Conservation (phyloP, 345 rosid genomes). For the Kernera saxatilis region DNA sequence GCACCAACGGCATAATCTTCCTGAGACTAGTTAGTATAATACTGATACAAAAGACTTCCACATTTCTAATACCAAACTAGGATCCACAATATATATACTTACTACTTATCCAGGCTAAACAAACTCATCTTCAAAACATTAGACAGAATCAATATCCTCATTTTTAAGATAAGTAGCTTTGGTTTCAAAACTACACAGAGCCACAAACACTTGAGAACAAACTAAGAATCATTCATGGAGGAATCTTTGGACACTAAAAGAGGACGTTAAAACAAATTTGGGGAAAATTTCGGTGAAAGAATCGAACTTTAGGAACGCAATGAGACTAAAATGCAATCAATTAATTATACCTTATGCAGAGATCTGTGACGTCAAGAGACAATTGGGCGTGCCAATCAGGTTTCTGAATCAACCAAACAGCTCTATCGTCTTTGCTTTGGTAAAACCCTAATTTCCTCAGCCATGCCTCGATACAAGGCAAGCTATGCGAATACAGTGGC, state of each 20-base stretch:
- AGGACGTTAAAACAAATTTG: neutral
- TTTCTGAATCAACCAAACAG: constrained; percentile 71
- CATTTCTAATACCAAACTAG: neutral
- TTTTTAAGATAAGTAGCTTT: neutral
- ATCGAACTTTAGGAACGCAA: neutral
- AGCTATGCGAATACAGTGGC: constrained; percentile 86
- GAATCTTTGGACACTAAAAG: neutral
- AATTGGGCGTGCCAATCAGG: constrained; percentile 87
- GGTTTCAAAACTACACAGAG: neutral
- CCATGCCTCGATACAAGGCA: constrained; percentile 95
- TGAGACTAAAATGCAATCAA: neutral
- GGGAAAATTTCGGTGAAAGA: neutral
- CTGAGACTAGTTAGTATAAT: neutral
- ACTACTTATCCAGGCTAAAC: neutral
- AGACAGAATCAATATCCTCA: neutral
- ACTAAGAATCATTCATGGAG: neutral
- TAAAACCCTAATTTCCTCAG: constrained; percentile 62
- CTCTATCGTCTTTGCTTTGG: constrained; percentile 70
- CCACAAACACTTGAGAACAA: neutral
- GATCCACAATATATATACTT: neutral
- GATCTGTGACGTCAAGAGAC: constrained; percentile 83
- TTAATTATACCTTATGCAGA: constrained; percentile 55
- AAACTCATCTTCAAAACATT: neutral
- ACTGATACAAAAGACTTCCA: neutral
- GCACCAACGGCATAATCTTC: neutral